phyloP scores from a whole-genome alignment of 1,139 yeast genomes.

The Geotrichum bryndzae region DNA sequence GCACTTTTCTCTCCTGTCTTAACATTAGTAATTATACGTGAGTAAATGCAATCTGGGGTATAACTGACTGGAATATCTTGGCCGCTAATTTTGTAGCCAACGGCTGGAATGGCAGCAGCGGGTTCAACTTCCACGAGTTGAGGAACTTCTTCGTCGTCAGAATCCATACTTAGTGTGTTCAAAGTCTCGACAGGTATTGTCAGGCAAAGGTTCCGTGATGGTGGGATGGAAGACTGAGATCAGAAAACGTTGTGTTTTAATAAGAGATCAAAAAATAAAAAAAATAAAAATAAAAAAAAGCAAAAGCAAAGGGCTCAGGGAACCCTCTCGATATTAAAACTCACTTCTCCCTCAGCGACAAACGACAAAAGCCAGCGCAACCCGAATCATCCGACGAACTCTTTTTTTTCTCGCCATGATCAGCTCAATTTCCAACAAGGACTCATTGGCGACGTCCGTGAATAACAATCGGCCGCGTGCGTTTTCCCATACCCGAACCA shows the following conservation, averaged over 20 bases:
- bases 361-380: not conserved
- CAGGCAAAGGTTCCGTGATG: not conserved
- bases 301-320: no score
- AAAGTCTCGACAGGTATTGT: not conserved
- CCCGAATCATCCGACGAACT: not conserved
- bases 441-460: constrained; percentile 10
- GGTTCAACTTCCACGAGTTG: constrained; percentile 9
- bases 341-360: not conserved
- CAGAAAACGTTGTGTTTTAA: not conserved
- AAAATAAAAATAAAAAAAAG: not conserved
- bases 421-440: constrained; percentile 21
- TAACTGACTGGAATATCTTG: constrained; percentile 11
- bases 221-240: not conserved
- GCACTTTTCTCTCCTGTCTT: constrained; percentile 48
- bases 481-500: constrained; percentile 29
- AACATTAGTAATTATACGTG: not conserved
- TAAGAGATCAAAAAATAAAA: not conserved
- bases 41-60: not conserved
- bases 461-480: constrained; percentile 20
- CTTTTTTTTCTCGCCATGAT: constrained; percentile 7
- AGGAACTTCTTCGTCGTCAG: constrained; percentile 16
- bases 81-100: not conserved
- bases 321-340: not conserved
- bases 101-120: constrained; percentile 6
- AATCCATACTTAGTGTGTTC: constrained; percentile 4